Evolutionary conservation across 768 basidiomycete species (phyloP), one percentile per base, ranked within the genome.

Genomic region (Coprinopsis cinerea): DNA sequence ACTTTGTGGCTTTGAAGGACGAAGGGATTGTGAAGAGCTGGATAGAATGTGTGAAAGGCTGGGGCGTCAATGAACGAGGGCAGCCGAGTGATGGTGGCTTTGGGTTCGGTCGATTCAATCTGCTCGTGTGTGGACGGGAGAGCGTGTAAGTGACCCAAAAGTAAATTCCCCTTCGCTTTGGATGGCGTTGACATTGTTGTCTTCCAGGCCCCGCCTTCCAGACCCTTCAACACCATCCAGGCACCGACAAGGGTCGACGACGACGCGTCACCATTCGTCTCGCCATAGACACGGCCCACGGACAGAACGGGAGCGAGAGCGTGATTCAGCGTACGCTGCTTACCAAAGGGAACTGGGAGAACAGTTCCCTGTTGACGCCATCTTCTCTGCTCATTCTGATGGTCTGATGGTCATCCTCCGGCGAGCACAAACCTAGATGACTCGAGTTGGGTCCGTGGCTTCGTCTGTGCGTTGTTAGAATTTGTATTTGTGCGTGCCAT

Each of bases 61-160:
- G 88, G 83, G 88, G 88, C 15, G 86, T 90, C 43, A 90, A 90
- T 54, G 88, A 90, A 63, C 77, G 80, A 2, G 88, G 88, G 0
- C 84, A 86, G 64, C 88, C 88, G 20, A 85, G 83, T 60, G 86
- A 89, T 55, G 87, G 88, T 27, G 88, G 88, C 1, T 91, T 91
- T 61, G 88, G 86, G 14, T 91, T 85, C 65, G 87, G 87, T 15
- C 78, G 76, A 58, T 91, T 91, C 57, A 67, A 64, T 35, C 57
- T 88, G 2, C 63, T 76, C 46, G 64, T 73, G 1, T 71, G 73
- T 44, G 85, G 85, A 0, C 68, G 88, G 52, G 82, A 88, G 58
- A 81, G 82, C 0, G 71, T 73, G 85, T 81, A 52, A 51, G 76
- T 65, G 41, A 47, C 23, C 42, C 51, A 52, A 27, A 27, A 27